Base-by-base conservation (phyloP, 208 protist genomes). In the Trypanosomatidae sp. region DNA sequence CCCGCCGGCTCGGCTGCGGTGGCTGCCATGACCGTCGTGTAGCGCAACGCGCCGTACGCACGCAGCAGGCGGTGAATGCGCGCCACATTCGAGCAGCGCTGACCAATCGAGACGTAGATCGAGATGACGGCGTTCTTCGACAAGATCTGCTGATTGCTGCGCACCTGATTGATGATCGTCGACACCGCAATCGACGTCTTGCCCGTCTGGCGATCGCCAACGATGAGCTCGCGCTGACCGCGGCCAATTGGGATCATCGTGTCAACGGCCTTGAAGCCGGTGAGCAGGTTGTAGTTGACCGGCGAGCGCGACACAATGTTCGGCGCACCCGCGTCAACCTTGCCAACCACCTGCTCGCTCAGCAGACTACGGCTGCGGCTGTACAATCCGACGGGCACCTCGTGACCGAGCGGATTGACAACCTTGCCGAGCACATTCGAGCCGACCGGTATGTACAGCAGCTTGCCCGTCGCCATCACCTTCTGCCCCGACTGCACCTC, bases 171-270 rank as follows among this genome's bases (percentile, higher is more conserved):
- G 59, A 96, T 84, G 54, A 96, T 93, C 44, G 86, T 80, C 48
- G 88, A 91, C 22, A 96, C 67, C 28, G 89, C 89, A 65, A 96
- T 83, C 48, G 89, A 88, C 21, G 89, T 96, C 67, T 96, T 94
- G 28, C 89, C 89, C 16, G 86, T 94, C 66, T 96, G 89, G 47
- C 89, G 83, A 69, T 96, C 89, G 43, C 89, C 89, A 41, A 96
- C 86, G 56, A 96, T 96, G 43, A 96, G 57, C 77, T 96, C 86
- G 61, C 89, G 84, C 74, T 96, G 89, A 23, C 89, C 90, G 56
- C 90, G 84, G 38, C 90, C 90, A 54, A 96, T 85, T 24, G 90
- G 90, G 52, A 96, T 88, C 58, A 96, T 80, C 35, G 85, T 80
- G 66, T 96, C 91, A 21, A 95, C 74, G 40, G 77, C 74, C 71